Evolutionary conservation across 2,329 filamentous ascomycete genomes (phyloP), one percentile per base, ranked within the genome.

Genomic region (Gnomoniopsis smithogilvyi): DNA sequence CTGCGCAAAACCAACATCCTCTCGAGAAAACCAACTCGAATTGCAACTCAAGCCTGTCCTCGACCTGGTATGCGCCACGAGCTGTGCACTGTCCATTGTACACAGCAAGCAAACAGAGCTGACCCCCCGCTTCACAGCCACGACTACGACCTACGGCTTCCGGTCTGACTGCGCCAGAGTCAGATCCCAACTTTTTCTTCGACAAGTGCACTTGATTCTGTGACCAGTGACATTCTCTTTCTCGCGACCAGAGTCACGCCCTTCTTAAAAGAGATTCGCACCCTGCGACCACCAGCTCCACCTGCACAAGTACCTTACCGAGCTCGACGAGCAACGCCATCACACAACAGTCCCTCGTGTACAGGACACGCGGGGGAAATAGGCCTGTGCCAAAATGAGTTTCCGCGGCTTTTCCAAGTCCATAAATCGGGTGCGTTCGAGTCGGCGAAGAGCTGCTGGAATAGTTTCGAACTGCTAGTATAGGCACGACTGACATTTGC

Each of bases 331-430:
- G 26, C 24, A 38, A 17, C 26, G 26, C 36, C n/a, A 22, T 15
- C 22, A 12, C 56, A 33, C 60, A 49, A 36, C 48, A 30, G 11
- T 19, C 46, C 36, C 45, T 57, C 51, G 38, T 48, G 43, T 46
- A 22, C 30, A 49, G 22, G 46, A 21, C 53, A 19, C 21, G 45
- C 33, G 43, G 43, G 45, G 54, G 38, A 53, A 45, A 22, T 38
- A 21, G 17, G 49, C 36, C 24, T n/a, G 46, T 49, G 49, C 19
- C 51, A 68, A 54, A 72, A 98, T 99, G 95, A 97, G 93, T 85
- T 93, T 96, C 83, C 96, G 95, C 78, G 95, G 95, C 70, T 91
- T 99, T 70, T 87, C 90, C 74, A 98, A 97, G 82, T 89, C 89
- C 79, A 80, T 96, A 72, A 85, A 86, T 64, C 86, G 95, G 78